Conservation (phyloP, 306 rosid species). For the Pyrus betulifolia region DNA sequence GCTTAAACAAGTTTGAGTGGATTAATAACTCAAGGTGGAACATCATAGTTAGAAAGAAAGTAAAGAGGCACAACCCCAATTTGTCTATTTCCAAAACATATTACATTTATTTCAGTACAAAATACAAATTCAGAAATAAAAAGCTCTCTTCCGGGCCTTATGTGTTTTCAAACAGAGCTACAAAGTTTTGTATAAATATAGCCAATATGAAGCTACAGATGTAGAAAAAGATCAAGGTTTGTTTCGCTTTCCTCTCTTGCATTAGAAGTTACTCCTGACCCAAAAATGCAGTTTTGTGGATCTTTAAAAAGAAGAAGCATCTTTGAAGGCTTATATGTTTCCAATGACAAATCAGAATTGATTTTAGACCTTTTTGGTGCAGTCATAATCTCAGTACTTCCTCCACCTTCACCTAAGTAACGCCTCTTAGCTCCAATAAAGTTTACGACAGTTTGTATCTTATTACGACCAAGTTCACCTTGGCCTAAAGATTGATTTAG, state of each 20-base stretch:
- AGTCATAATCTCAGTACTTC: not conserved
- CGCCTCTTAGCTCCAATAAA: conserved; percentile 5
- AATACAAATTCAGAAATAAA: not conserved
- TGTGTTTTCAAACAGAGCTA: not conserved
- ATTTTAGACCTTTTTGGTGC: no score
- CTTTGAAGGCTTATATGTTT: not conserved
- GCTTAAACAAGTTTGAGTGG: not conserved
- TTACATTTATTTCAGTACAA: no score
- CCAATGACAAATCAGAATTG: not conserved
- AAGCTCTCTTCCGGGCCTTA: not conserved
- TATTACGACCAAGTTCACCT: not conserved
- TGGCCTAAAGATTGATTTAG: not conserved
- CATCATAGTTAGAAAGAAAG: not conserved
- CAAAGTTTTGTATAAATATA: not conserved
- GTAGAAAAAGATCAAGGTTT: conserved; percentile 26
- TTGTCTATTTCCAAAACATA: not conserved
- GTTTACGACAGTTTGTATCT: not conserved
- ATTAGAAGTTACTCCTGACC: not conserved
- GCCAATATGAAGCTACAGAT: conserved; percentile 20
- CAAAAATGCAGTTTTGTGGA: not conserved
- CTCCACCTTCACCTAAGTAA: not conserved
- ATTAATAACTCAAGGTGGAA: not conserved
- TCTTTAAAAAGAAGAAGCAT: conserved; percentile 21
- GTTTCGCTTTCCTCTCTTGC: not conserved
- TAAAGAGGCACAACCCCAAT: not conserved